Percentiles rank a stretch among this genome's conserved stretches.
phyloP scores from a whole-genome alignment of 257 asterid species.

The Solanum ossicruentum region DNA sequence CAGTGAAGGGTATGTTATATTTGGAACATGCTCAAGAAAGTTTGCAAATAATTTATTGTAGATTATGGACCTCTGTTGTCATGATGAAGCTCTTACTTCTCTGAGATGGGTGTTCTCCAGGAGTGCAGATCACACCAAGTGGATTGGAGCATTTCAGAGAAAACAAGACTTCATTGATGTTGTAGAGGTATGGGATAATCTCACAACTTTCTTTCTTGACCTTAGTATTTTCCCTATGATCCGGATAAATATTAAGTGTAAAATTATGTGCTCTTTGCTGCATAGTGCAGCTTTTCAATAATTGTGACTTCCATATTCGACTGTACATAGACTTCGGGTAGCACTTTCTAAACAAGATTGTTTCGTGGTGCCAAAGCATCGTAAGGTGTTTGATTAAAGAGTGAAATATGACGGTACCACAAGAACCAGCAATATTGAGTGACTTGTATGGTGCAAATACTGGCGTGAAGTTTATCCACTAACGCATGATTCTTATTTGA shows the following conservation, averaged over 20 bases:
- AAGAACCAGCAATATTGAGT: background rate
- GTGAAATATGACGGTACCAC: background rate
- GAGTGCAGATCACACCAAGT: constrained; percentile 86
- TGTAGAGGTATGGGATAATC: constrained; percentile 52
- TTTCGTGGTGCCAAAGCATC: background rate
- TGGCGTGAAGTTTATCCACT: background rate
- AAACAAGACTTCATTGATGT: constrained; percentile 90
- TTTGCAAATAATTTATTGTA: background rate
- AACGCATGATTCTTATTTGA: background rate
- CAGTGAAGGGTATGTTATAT: background rate
- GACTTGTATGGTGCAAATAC: background rate
- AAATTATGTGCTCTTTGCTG: background rate
- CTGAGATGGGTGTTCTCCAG: constrained; percentile 21
- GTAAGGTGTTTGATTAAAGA: background rate
- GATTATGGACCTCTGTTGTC: background rate
- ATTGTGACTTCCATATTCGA: background rate
- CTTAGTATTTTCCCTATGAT: background rate
- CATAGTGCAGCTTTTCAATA: background rate
- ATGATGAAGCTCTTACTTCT: background rate
- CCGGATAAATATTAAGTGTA: background rate
- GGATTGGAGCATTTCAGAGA: constrained; percentile 66
- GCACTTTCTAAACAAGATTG: background rate
- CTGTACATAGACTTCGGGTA: background rate
- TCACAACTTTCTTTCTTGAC: background rate
- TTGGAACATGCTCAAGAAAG: background rate